A percentile compares a stretch with the other conserved stretches of the same genome.
Evolutionary conservation across 208 protist species (phyloP).

Genomic region (Crithidia thermophila): DNA sequence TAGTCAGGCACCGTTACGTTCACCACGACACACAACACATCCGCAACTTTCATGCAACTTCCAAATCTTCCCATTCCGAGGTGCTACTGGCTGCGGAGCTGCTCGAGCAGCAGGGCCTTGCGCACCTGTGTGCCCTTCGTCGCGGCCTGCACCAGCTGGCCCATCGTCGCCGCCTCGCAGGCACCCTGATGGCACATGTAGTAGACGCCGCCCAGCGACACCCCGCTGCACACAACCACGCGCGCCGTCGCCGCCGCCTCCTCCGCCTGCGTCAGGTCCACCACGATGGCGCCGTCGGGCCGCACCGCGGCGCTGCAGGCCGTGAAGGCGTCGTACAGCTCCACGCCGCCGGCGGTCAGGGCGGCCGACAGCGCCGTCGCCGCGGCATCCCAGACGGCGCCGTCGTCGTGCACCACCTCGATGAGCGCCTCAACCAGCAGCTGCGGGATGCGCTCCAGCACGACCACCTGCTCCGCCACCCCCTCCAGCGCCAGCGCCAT

Average conservation of each 20-base stretch:
- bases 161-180: slow-evolving; percentile 66
- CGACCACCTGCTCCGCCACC: slow-evolving; percentile 76
- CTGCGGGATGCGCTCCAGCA: slow-evolving; percentile 77
- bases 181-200: slow-evolving; percentile 62
- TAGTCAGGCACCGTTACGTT: neutral
- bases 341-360: slow-evolving; percentile 63
- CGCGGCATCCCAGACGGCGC: slow-evolving; percentile 74
- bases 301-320: slow-evolving; percentile 69
- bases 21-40: no score
- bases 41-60: no score
- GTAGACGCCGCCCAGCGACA: slow-evolving; percentile 54
- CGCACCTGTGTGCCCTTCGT: slow-evolving; percentile 46
- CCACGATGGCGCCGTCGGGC: slow-evolving; percentile 54
- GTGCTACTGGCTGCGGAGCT: slow-evolving; percentile 37
- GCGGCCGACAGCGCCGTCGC: slow-evolving; percentile 64
- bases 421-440: slow-evolving; percentile 77
- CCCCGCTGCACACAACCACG: slow-evolving; percentile 50
- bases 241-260: slow-evolving; percentile 38
- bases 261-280: slow-evolving; percentile 58
- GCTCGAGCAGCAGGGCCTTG: slow-evolving; percentile 42
- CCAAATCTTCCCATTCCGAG: neutral
- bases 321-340: slow-evolving; percentile 73
- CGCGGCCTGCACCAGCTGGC: slow-evolving; percentile 54
- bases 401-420: slow-evolving; percentile 76
- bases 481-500: slow-evolving; percentile 80